Percentiles rank a stretch among this genome's conserved stretches.
Conservation (phyloP, 163 green algal genomes). For the Prototheca cutis region DNA sequence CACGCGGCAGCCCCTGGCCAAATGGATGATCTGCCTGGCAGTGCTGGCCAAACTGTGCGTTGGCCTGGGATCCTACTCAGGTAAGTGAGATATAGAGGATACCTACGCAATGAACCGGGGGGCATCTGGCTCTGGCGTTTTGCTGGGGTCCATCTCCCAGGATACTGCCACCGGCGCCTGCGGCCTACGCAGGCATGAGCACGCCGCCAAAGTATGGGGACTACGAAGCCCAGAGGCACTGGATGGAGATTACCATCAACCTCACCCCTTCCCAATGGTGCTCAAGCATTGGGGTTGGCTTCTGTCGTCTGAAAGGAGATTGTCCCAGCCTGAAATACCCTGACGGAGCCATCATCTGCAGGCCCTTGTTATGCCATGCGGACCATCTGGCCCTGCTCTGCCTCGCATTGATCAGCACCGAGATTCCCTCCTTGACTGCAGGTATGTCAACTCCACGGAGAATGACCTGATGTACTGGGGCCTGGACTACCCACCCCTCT, state of each 20-base stretch:
- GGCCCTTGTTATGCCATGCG: background rate
- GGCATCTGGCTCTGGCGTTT: too few relatives aligned
- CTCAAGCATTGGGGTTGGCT: background rate
- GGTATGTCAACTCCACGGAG: constrained; percentile 62
- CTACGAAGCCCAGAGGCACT: constrained; percentile 97
- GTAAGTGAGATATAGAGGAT: constrained; percentile 22
- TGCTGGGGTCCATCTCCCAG: too few relatives aligned
- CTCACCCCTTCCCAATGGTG: constrained; percentile 64
- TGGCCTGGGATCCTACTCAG: constrained; percentile 55
- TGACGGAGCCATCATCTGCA: too few relatives aligned
- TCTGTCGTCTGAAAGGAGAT: too few relatives aligned
- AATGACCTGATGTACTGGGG: constrained; percentile 91
- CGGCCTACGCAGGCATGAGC: background rate
- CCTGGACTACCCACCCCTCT: constrained; percentile 95
- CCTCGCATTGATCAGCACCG: background rate
- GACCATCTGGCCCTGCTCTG: background rate
- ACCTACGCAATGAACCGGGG: too few relatives aligned
- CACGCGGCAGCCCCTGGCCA: background rate
- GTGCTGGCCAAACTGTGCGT: constrained; percentile 31
- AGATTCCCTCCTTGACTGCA: constrained; percentile 11
- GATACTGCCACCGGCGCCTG: too few relatives aligned
- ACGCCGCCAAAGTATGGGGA: constrained; percentile 58
- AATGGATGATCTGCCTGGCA: background rate
- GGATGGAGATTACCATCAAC: constrained; percentile 93
- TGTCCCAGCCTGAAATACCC: too few relatives aligned